Conservation (phyloP, 2,329 filamentous ascomycete species). For the Trichoderma gracile region DNA sequence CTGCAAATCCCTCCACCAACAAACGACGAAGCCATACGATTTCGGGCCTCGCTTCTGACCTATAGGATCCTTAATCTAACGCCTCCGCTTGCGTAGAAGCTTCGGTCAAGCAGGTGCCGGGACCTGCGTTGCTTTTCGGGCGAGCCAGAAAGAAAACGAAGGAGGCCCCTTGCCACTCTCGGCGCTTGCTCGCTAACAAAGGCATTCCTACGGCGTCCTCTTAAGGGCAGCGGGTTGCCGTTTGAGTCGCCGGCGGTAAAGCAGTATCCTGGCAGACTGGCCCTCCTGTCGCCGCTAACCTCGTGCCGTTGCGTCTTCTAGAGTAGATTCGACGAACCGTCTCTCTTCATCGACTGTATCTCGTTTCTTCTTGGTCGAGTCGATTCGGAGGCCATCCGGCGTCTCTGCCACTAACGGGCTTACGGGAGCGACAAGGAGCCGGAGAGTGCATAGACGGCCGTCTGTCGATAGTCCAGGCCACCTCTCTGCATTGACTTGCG, state of each 20-base stretch:
- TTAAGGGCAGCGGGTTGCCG: slow-evolving; percentile 1
- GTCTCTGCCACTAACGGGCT: slow-evolving; percentile 1
- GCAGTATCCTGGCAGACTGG: not conserved
- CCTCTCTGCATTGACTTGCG: not conserved
- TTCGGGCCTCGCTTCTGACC: slow-evolving; percentile 9
- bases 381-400: slow-evolving; percentile 5
- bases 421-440: slow-evolving; percentile 1
- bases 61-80: slow-evolving; percentile 13
- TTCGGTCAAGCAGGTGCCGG: slow-evolving; percentile 9
- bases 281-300: not conserved
- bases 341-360: not conserved
- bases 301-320: not conserved
- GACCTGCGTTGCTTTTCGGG: slow-evolving; percentile 1
- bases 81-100: slow-evolving; percentile 21
- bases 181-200: slow-evolving; percentile 4
- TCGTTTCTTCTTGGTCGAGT: not conserved
- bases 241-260: not conserved
- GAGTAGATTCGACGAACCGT: not conserved
- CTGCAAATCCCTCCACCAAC: slow-evolving; percentile 17
- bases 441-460: slow-evolving; percentile 5
- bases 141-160: not conserved
- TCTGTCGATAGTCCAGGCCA: slow-evolving; percentile 3
- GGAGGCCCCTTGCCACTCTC: not conserved
- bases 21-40: slow-evolving; percentile 12
- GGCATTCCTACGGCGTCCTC: not conserved